phyloP scores from a whole-genome alignment of 2,329 filamentous ascomycete species.

The Sarocladium oryzae region DNA sequence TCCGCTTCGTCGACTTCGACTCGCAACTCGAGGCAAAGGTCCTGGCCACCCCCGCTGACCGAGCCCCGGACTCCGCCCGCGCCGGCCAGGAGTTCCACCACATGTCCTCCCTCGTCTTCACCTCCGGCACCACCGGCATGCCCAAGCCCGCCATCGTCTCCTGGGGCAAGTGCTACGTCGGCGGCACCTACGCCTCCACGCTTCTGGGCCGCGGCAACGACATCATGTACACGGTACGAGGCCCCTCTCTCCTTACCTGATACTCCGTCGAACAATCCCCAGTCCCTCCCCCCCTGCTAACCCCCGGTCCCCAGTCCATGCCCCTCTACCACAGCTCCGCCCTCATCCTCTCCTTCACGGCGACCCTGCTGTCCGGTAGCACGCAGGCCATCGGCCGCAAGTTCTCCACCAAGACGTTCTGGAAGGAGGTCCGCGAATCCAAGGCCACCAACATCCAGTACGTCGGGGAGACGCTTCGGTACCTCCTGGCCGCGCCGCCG shows the following conservation, averaged over 20 bases:
- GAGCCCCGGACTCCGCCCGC: slow-evolving; percentile 53
- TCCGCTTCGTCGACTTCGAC: slow-evolving; percentile 58
- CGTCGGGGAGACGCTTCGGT: slow-evolving; percentile 81
- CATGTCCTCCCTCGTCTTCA: slow-evolving; percentile 74
- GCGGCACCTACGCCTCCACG: slow-evolving; percentile 24
- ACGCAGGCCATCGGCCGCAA: slow-evolving; percentile 68
- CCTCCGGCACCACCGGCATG: slow-evolving; percentile 77
- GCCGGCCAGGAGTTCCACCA: slow-evolving; percentile 42
- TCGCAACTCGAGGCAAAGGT: slow-evolving; percentile 50
- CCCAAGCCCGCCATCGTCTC: slow-evolving; percentile 73
- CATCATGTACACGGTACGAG: slow-evolving; percentile 64
- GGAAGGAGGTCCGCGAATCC: slow-evolving; percentile 65
- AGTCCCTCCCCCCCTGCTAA: slow-evolving; percentile 78
- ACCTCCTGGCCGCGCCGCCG: slow-evolving; percentile 63
- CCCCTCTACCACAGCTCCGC: slow-evolving; percentile 84
- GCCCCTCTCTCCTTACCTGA: too few relatives aligned
- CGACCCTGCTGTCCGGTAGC: slow-evolving; percentile 52
- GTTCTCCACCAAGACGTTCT: slow-evolving; percentile 73
- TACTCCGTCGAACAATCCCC: too few relatives aligned
- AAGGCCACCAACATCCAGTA: slow-evolving; percentile 77
- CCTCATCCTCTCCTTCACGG: slow-evolving; percentile 59
- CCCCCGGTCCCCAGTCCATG: slow-evolving; percentile 56
- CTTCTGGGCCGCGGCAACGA: slow-evolving; percentile 60
- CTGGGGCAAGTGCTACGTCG: slow-evolving; percentile 59
- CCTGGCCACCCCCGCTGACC: slow-evolving; percentile 40